phyloP scores from a whole-genome alignment of 805 yeast species.

The Maudiozyma barnettii region DNA sequence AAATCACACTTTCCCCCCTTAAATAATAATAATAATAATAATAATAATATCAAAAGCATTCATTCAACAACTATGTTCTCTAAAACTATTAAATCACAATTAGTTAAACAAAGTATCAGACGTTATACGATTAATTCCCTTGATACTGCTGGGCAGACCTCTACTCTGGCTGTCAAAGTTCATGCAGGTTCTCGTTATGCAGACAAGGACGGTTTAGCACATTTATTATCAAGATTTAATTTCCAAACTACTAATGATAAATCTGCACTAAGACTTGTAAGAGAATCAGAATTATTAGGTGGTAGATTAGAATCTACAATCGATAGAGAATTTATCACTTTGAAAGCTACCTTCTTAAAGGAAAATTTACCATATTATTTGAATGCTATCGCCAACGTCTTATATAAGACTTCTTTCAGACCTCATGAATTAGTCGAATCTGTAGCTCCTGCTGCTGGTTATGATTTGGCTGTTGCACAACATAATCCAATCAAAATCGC shows the following conservation, averaged over 20 bases:
- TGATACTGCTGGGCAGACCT: constrained; percentile 57
- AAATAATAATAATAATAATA: too few relatives aligned
- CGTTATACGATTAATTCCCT: constrained; percentile 38
- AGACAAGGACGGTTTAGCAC: constrained; percentile 70
- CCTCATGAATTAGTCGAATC: constrained; percentile 77
- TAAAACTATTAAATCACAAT: constrained; percentile 13
- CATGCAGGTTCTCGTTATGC: constrained; percentile 78
- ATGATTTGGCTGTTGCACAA: constrained; percentile 48
- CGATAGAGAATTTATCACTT: constrained; percentile 76
- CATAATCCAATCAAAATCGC: constrained; percentile 50
- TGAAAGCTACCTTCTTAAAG: constrained; percentile 73
- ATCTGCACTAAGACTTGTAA: constrained; percentile 84
- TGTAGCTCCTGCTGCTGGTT: constrained; percentile 67
- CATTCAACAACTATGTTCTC: constrained; percentile 1
- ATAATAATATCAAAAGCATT: too few relatives aligned
- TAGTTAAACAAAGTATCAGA: constrained; percentile 26
- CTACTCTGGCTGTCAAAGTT: constrained; percentile 70
- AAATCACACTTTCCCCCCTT: too few relatives aligned
- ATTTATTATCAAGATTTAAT: constrained; percentile 72
- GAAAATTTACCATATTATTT: constrained; percentile 89
- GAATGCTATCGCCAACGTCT: constrained; percentile 67
- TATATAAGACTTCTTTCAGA: constrained; percentile 63
- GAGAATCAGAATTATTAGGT: constrained; percentile 92
- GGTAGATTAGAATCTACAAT: constrained; percentile 62
- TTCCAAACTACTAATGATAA: constrained; percentile 74